A percentile compares a stretch with the other conserved stretches of the same genome.
These are phyloP conservation scores for Metarhizium album DNA, from an alignment of 2,329 filamentous ascomycete species.

Conservation along the genomic window DNA sequence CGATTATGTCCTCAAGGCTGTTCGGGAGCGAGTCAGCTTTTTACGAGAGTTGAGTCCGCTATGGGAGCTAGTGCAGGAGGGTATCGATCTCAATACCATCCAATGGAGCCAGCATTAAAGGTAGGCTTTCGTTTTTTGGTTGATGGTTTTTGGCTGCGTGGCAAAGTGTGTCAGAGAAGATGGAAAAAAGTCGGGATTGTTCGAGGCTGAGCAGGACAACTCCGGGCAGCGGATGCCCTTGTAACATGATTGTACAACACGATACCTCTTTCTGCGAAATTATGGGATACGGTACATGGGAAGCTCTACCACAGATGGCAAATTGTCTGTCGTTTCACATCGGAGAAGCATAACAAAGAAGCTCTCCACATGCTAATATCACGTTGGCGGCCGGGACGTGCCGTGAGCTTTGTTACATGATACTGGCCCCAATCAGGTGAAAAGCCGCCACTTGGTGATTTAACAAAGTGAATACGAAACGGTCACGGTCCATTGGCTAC, in stretches of 20 bases:
- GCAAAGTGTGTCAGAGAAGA: background rate
- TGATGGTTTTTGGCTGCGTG: background rate
- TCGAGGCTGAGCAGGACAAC: slow-evolving; percentile 3
- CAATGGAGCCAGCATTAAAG: slow-evolving; percentile 92
- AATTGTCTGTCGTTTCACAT: slow-evolving; percentile 3
- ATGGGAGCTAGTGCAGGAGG: slow-evolving; percentile 97
- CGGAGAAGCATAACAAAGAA: background rate
- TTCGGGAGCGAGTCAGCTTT: slow-evolving; percentile 82
- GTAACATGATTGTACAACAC: slow-evolving; percentile 24
- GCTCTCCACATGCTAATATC: background rate
- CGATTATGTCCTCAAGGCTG: slow-evolving; percentile 93
- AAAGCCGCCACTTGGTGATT: too few relatives aligned
- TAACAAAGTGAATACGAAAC: too few relatives aligned
- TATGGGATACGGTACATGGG: slow-evolving; percentile 1
- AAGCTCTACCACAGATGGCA: background rate
- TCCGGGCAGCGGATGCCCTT: slow-evolving; percentile 15
- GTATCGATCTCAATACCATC: slow-evolving; percentile 88
- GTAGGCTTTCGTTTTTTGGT: background rate
- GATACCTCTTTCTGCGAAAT: slow-evolving; percentile 20
- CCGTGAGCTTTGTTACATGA: too few relatives aligned
- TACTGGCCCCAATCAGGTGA: too few relatives aligned
- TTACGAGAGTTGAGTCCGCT: slow-evolving; percentile 88
- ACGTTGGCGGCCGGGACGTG: background rate
- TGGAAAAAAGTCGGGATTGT: background rate
- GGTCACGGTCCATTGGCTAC: too few relatives aligned